Evolutionary conservation across 2,329 filamentous ascomycete genomes (phyloP).

Genomic region (Plenodomus lindquistii): DNA sequence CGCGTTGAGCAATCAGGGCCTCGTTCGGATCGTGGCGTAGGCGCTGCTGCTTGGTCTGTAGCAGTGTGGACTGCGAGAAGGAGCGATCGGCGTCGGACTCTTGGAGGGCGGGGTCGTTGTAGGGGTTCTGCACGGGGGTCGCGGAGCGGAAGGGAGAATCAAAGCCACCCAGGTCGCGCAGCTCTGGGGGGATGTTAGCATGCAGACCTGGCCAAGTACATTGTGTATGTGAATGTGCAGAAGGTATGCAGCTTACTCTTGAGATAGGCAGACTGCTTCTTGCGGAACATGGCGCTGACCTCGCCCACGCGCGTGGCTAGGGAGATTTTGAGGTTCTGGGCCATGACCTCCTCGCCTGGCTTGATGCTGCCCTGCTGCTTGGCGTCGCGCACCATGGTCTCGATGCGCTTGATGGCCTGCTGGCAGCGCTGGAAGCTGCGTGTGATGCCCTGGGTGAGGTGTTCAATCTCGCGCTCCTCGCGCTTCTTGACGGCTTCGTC

Average conservation of each 20-base stretch:
- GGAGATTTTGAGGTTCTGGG: slow-evolving; percentile 91
- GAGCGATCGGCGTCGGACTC: slow-evolving; percentile 93
- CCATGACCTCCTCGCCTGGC: slow-evolving; percentile 90
- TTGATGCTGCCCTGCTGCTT: slow-evolving; percentile 73
- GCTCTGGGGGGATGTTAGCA: slow-evolving; percentile 38
- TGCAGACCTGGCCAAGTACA: neutral
- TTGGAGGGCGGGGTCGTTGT: slow-evolving; percentile 78
- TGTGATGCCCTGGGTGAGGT: slow-evolving; percentile 87
- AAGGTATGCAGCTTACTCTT: slow-evolving; percentile 69
- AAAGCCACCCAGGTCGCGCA: slow-evolving; percentile 53
- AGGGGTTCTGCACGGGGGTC: slow-evolving; percentile 62
- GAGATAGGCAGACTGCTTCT: slow-evolving; percentile 95
- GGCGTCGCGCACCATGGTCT: slow-evolving; percentile 82
- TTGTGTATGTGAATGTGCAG: too few species aligned
- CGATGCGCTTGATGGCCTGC: slow-evolving; percentile 82
- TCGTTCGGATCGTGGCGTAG: slow-evolving; percentile 71
- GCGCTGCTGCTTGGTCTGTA: slow-evolving; percentile 69
- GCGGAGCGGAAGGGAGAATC: slow-evolving; percentile 50
- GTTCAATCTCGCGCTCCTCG: slow-evolving; percentile 90
- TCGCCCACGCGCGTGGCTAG: slow-evolving; percentile 88
- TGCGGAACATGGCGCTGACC: slow-evolving; percentile 86
- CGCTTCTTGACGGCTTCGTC: slow-evolving; percentile 86
- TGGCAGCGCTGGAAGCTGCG: slow-evolving; percentile 88
- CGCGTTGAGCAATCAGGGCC: slow-evolving; percentile 82
- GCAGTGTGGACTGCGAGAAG: slow-evolving; percentile 86